Base-by-base conservation (phyloP, 2,329 filamentous ascomycete species). In the Aspergillus brasiliensis region DNA sequence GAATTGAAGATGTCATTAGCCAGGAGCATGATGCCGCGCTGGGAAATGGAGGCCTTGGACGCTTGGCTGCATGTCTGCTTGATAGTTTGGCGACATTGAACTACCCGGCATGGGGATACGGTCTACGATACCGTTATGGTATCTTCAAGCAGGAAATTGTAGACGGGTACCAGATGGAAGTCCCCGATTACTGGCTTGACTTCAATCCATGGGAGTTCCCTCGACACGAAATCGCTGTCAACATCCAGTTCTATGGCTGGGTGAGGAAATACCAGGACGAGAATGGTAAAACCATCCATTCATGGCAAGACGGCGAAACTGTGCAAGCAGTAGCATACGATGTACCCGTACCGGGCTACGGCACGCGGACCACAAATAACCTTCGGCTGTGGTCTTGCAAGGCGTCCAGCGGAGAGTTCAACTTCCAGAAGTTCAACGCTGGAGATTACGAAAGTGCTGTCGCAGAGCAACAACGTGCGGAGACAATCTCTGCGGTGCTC, bases 101-200 rank as follows among this genome's bases (percentile, higher is more conserved):
- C 81, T 97, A 90, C 76, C 91, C 95, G 8, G 95, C 95, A 19
- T 99, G 95, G 95, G 95, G 95, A 37, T 99, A 99, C 71, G 95
- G 94, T 57, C 82, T 99, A 67, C 88, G 95, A 72, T 99, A 99
- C 82, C 85, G 92, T 76, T 98, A 98, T 75, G 91, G 91, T 74
- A 99, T 99, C 76, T 99, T 99, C 87, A 98, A 98, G 82, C 95
- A 99, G 81, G 95, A 98, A 81, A 98, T 99, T 70, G 88, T 97
- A 61, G 91, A 98, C 72, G 95, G 95, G 59, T 99, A 97, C 76
- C 95, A 99, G 78, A 92, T 99, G 65, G 95, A 99, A 74, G 91
- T 98, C 60, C 95, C 95, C 19, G 95, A 99, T 76, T 98, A 99
- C 80, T 99, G 95, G 95, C 86, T 99, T 56, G 95, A 98, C 75